Conservation (phyloP, 2,329 filamentous ascomycete species). For the Chaetomium strumarium region DNA sequence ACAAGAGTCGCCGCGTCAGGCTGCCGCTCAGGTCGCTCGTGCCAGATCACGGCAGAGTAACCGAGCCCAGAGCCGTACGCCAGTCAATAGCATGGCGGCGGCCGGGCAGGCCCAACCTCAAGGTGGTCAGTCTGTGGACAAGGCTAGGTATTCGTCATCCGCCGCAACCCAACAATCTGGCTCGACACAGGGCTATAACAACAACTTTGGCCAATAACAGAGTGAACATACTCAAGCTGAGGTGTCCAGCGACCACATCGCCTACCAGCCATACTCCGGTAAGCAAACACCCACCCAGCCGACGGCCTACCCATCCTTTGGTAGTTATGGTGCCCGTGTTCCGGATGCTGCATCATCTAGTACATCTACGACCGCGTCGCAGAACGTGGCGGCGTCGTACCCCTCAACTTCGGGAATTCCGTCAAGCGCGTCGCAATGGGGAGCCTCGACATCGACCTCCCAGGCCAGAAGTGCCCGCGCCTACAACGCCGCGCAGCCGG, state of each 20-base stretch:
- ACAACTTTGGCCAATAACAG: constrained; percentile 22
- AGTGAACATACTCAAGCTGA: constrained; percentile 11
- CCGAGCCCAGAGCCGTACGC: constrained; percentile 30
- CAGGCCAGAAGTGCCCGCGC: constrained; percentile 21
- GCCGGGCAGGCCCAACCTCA: constrained; percentile 12
- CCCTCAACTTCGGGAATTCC: constrained; percentile 23
- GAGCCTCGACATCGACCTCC: constrained; percentile 22
- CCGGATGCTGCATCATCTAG: constrained; percentile 13
- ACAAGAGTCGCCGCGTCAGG: constrained; percentile 27
- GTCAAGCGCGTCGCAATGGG: constrained; percentile 24
- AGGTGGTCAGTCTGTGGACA: constrained; percentile 10
- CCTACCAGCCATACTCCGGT: constrained; percentile 32
- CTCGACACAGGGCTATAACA: constrained; percentile 22
- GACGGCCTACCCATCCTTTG: constrained; percentile 24
- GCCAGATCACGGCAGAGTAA: constrained; percentile 33
- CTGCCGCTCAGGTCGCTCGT: constrained; percentile 28
- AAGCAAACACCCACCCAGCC: constrained; percentile 16
- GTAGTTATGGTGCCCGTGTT: constrained; percentile 22
- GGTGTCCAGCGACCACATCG: constrained; percentile 23
- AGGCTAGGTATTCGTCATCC: constrained; percentile 16
- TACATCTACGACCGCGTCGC: constrained; percentile 20
- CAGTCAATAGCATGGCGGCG: constrained; percentile 19
- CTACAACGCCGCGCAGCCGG: constrained; percentile 29
- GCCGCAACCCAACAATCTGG: constrained; percentile 12
- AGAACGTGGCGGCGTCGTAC: constrained; percentile 27